Conservation (phyloP, 805 yeast species). For the Wickerhamomyces tratensis region DNA sequence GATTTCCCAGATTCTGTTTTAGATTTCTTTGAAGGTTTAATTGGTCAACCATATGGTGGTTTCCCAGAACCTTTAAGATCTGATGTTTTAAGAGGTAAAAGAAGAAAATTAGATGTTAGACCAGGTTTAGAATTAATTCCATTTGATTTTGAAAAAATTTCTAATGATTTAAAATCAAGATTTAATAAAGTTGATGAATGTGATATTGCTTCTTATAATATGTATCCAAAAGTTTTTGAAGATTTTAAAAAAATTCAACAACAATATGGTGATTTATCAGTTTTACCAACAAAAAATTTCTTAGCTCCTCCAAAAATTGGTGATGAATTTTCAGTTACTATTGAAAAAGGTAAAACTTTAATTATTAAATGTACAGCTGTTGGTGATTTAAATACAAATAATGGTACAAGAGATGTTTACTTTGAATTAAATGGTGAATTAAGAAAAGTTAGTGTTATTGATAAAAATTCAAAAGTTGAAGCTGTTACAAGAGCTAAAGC, state of each 20-base stretch:
- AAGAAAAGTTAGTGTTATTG: constrained; percentile 90
- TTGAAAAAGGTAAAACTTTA: constrained; percentile 91
- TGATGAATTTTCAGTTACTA: constrained; percentile 81
- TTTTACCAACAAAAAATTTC: constrained; percentile 88
- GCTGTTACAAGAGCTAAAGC: constrained; percentile 86
- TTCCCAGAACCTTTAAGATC: constrained; percentile 99
- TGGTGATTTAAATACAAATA: constrained; percentile 76
- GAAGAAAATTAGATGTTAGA: constrained; percentile 79
- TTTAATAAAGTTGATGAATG: constrained; percentile 75
- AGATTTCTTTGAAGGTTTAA: constrained; percentile 97
- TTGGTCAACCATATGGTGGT: constrained; percentile 99
- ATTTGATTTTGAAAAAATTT: constrained; percentile 62
- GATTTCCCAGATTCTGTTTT: constrained; percentile 98
- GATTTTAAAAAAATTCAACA: constrained; percentile 66
- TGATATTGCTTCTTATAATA: constrained; percentile 91
- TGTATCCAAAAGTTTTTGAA: constrained; percentile 98
- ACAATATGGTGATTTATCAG: constrained; percentile 85
- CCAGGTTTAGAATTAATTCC: constrained; percentile 92
- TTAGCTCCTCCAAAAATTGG: constrained; percentile 79
- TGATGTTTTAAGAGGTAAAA: constrained; percentile 82
- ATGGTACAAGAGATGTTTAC: constrained; percentile 93
- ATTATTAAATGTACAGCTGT: constrained; percentile 87
- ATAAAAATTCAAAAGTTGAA: constrained; percentile 79
- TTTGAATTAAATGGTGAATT: constrained; percentile 98
- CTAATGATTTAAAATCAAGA: constrained; percentile 63